These are phyloP conservation scores for Fraxinus greggii DNA, from an alignment of 305 asterid species.

Conservation along the genomic window DNA sequence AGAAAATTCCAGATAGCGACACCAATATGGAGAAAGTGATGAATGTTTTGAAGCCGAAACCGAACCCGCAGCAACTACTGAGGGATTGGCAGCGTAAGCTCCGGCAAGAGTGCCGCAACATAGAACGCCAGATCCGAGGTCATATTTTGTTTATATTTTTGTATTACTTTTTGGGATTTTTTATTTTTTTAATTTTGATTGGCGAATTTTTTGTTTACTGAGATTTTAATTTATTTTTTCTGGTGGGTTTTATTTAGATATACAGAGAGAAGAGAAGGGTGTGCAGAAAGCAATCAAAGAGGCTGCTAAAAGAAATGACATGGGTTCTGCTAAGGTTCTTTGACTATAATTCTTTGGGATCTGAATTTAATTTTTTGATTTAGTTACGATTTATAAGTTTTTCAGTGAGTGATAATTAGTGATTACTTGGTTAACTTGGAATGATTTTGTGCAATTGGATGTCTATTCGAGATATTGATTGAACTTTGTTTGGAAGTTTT, in stretches of 20 bases:
- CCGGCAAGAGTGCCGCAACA: conserved; percentile 81
- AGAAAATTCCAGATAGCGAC: background rate
- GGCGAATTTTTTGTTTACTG: background rate
- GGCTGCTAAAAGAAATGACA: conserved; percentile 85
- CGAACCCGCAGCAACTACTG: conserved; percentile 74
- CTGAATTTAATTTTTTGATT: background rate
- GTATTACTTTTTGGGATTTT: background rate
- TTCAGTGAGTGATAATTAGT: background rate
- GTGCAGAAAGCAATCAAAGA: conserved; percentile 91
- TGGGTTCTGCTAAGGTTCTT: conserved; percentile 90
- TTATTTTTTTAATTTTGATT: background rate
- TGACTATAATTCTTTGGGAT: conserved; percentile 1
- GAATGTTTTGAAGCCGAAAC: conserved; percentile 72
- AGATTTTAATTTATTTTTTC: background rate
- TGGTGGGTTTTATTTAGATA: conserved; percentile 51
- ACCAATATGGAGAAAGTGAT: conserved; percentile 60
- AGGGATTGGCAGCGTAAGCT: conserved; percentile 98
- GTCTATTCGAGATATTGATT: background rate
- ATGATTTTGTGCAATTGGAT: background rate
- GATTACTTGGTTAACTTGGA: background rate
- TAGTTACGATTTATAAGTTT: background rate
- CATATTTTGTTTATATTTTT: background rate
- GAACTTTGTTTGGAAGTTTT: background rate
- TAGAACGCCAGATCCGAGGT: conserved; percentile 96
- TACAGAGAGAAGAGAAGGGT: conserved; percentile 83